Base-by-base conservation (phyloP, 345 rosid species). In the Eucalyptus victrix region DNA sequence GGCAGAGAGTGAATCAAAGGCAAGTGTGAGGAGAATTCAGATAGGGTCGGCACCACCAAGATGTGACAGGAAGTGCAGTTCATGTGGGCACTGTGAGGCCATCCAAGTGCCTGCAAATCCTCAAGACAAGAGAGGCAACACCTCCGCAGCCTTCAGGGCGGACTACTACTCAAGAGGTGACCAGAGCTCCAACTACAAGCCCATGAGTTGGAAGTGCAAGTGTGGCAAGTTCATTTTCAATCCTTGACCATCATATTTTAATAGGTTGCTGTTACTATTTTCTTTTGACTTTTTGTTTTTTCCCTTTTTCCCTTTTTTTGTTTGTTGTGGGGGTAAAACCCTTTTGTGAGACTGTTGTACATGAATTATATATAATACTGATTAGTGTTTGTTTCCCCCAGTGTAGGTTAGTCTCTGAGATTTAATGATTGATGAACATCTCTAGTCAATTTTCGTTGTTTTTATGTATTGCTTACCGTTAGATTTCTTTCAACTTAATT, bases 141-240 rank as follows among this genome's bases (percentile, higher is more conserved):
- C 51, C 56, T 44, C 45, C 86, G 6, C 15, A 67, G 49, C 49
- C 89, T 67, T 42, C 50, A 32, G 58, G 42, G 28, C 14, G 80
- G 53, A 69, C 65, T 30, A 51, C 54, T 45, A 86, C 62, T 76
- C 47, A 37, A 95, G 95, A 92, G 94, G 97, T 65, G 99, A 95
- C 37, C 96, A 90, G 51, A 88, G 53, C 92, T 91, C 99, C 65
- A 94, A 97, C 88, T 97, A 97, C 92, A 96, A 96, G 93, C 99
- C 99, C 44, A 92, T 97, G 96, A 97, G 97, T 90, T 97, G 99
- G 99, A 97, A 97, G 90, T 96, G 99, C 95, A 97, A 96, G 93
- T 97, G 99, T 90, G 99, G 99, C 47, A 93, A 96, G 88, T 90
- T 96, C 91, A 97, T 97, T 91, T 96, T 95, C 92, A 93, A 97